A percentile compares a stretch with the other conserved stretches of the same genome.
Evolutionary conservation across 345 rosid genomes (phyloP).

Genomic region (Populus alba): DNA sequence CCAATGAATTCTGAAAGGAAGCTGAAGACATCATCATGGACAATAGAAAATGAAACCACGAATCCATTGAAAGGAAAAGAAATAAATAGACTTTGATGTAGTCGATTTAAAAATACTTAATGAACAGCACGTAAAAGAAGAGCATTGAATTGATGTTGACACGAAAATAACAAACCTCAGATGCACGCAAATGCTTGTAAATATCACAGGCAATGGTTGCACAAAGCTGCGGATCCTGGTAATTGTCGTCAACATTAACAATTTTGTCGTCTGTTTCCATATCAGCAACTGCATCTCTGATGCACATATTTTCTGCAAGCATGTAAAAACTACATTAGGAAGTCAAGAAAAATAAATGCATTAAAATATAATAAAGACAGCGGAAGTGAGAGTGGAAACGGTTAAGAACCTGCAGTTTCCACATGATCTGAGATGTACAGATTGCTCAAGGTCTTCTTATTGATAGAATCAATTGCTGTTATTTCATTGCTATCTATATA

Average conservation of each 20-base stretch:
- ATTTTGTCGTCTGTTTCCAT: conserved; percentile 46
- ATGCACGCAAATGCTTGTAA: conserved; percentile 55
- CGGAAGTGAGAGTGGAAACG: not conserved
- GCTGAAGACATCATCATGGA: not conserved
- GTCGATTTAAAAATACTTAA: too few species aligned
- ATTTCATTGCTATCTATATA: conserved; percentile 56
- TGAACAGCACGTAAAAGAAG: too few species aligned
- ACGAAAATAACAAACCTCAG: conserved; percentile 53
- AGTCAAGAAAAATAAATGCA: not conserved
- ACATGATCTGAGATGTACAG: conserved; percentile 61
- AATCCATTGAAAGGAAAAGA: not conserved
- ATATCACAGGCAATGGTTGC: conserved; percentile 56
- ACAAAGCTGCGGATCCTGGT: conserved; percentile 78
- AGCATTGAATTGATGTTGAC: not conserved
- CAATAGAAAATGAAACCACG: not conserved
- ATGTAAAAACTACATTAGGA: not conserved
- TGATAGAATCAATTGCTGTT: conserved; percentile 51
- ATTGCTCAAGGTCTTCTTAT: conserved; percentile 66
- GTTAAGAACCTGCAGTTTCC: conserved; percentile 42
- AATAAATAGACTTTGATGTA: not conserved
- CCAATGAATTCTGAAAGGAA: not conserved
- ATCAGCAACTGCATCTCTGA: conserved; percentile 50
- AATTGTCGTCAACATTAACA: conserved; percentile 53
- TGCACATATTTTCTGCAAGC: conserved; percentile 55
- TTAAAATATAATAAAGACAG: not conserved